phyloP scores from a whole-genome alignment of 2,329 filamentous ascomycete species.

The Aaosphaeria pasadenensis region DNA sequence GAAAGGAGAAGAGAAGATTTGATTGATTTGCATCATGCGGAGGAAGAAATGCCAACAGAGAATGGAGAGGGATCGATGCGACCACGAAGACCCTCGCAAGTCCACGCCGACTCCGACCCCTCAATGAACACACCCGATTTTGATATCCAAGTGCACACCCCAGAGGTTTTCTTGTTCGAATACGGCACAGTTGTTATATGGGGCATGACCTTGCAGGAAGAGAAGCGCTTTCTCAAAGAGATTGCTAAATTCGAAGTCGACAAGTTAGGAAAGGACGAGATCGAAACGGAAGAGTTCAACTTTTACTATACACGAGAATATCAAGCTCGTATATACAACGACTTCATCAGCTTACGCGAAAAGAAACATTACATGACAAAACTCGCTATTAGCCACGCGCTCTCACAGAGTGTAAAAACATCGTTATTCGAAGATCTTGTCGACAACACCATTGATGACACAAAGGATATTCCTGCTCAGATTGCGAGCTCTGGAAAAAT shows the following conservation, averaged over 20 bases:
- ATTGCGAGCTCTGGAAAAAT: conserved; percentile 93
- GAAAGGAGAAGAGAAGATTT: conserved; percentile 59
- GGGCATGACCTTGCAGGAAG: conserved; percentile 91
- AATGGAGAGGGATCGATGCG: conserved; percentile 23
- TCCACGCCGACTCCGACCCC: conserved; percentile 29
- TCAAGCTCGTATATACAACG: conserved; percentile 98
- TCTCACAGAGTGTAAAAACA: conserved; percentile 96
- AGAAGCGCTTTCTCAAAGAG: conserved; percentile 88
- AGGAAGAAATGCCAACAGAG: conserved; percentile 24
- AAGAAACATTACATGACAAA: conserved; percentile 99
- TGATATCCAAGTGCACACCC: conserved; percentile 83
- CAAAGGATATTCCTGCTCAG: conserved; percentile 88
- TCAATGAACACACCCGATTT: conserved; percentile 62
- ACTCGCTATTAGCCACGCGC: conserved; percentile 89
- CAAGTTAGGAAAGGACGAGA: conserved; percentile 81
- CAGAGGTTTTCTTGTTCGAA: conserved; percentile 93
- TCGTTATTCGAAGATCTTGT: conserved; percentile 95
- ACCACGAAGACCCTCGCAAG: conserved; percentile 17
- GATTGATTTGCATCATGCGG: conserved; percentile 56
- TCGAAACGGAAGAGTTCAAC: conserved; percentile 97
- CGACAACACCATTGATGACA: conserved; percentile 87
- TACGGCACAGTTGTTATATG: conserved; percentile 98
- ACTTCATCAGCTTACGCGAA: conserved; percentile 93
- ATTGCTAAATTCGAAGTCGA: conserved; percentile 92
- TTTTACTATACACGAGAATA: conserved; percentile 99